phyloP scores from a whole-genome alignment of 2,329 filamentous ascomycete genomes.

The Epicoccum sorghinum region DNA sequence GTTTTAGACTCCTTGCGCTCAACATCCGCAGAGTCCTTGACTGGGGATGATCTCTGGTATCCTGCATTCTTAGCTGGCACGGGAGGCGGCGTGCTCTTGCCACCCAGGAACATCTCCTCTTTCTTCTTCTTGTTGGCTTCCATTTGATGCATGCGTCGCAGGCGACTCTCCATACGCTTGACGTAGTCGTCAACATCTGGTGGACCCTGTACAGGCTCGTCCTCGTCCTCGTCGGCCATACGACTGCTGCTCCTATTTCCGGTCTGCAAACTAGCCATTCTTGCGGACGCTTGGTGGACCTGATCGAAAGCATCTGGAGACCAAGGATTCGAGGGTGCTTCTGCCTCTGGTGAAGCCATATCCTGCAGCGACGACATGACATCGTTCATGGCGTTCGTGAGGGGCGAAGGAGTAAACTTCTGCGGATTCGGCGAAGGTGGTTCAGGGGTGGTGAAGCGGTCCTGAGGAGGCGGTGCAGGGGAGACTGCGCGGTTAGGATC shows the following conservation, averaged over 20 bases:
- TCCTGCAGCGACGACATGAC: conserved; percentile 95
- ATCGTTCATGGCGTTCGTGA: conserved; percentile 95
- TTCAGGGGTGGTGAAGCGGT: conserved; percentile 64
- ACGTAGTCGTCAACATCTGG: conserved; percentile 86
- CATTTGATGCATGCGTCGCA: conserved; percentile 71
- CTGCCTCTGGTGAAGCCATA: conserved; percentile 68
- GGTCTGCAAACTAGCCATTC: conserved; percentile 63
- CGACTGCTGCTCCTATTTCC: conserved; percentile 70
- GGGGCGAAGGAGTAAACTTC: conserved; percentile 77
- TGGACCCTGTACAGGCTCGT: conserved; percentile 65
- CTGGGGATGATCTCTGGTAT: conserved; percentile 53
- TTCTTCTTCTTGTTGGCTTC: conserved; percentile 38
- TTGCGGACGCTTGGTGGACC: conserved; percentile 52
- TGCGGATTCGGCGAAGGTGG: conserved; percentile 63
- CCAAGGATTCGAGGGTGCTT: conserved; percentile 75
- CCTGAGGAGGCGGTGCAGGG: conserved; percentile 38
- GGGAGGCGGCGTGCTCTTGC: conserved; percentile 59
- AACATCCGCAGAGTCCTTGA: conserved; percentile 30
- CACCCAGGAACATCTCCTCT: conserved; percentile 59
- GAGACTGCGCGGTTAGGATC: conserved; percentile 50
- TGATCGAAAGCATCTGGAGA: conserved; percentile 84
- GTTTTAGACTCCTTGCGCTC: conserved; percentile 38
- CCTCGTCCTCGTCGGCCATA: conserved; percentile 49
- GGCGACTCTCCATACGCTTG: conserved; percentile 84
- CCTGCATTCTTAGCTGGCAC: conserved; percentile 64